Conservation (phyloP, 2,329 filamentous ascomycete genomes). For the Cladosporium cucumerinum region DNA sequence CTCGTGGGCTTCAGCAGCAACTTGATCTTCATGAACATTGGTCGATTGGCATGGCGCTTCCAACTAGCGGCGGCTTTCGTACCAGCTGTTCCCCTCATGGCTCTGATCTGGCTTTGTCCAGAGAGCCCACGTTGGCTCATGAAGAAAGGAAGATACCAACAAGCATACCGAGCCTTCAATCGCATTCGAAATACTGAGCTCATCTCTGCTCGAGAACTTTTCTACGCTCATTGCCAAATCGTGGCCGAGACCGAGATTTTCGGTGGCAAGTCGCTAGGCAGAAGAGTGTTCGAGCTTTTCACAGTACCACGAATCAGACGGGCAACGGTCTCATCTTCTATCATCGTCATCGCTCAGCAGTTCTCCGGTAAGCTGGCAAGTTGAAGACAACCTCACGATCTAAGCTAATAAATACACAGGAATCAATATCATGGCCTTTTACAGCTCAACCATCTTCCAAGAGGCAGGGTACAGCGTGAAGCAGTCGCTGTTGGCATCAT, state of each 20-base stretch:
- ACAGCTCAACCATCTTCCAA: slow-evolving; percentile 33
- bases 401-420: neutral
- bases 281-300: slow-evolving; percentile 21
- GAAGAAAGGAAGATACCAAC: slow-evolving; percentile 23
- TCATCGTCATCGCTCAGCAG: slow-evolving; percentile 26
- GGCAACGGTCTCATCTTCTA: slow-evolving; percentile 23
- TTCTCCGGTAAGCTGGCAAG: neutral
- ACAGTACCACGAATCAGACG: slow-evolving; percentile 26
- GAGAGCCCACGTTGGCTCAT: slow-evolving; percentile 30
- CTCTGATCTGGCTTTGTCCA: slow-evolving; percentile 51
- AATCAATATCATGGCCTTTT: slow-evolving; percentile 39
- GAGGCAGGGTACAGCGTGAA: slow-evolving; percentile 38
- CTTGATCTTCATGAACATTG: slow-evolving; percentile 53
- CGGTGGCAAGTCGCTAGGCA: slow-evolving; percentile 12
- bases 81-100: slow-evolving; percentile 59
- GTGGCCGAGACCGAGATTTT: slow-evolving; percentile 27
- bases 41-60: slow-evolving; percentile 59
- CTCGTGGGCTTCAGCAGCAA: slow-evolving; percentile 62
- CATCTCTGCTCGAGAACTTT: slow-evolving; percentile 32
- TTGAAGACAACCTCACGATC: too few relatives aligned
- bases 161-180: slow-evolving; percentile 45
- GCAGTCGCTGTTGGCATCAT: slow-evolving; percentile 53
- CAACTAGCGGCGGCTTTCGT: slow-evolving; percentile 62
- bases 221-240: slow-evolving; percentile 27
- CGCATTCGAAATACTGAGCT: slow-evolving; percentile 31